Percentiles rank a stretch among this genome's conserved stretches.
Conservation (phyloP, 257 asterid genomes). For the Capsicum rhomboideum region DNA sequence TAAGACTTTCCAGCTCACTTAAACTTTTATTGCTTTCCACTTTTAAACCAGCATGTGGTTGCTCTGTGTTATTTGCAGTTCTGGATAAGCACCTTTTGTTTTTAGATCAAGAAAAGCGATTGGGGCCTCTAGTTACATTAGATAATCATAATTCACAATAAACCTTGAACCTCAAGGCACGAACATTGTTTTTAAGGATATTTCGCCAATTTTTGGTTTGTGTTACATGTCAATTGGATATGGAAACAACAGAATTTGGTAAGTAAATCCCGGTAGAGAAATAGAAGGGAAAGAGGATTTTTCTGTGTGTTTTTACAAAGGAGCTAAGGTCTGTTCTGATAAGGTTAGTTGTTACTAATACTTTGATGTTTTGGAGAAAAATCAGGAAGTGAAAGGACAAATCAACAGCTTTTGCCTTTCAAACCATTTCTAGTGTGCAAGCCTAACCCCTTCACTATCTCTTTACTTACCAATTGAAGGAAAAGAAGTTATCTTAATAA, state of each 20-base stretch:
- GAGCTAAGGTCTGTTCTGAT: background rate
- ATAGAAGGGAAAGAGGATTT: background rate
- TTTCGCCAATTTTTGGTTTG: background rate
- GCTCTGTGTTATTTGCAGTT: slow-evolving; percentile 5
- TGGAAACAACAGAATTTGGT: background rate
- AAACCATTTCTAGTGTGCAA: background rate
- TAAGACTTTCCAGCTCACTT: background rate
- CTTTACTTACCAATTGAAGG: no score
- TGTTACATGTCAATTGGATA: background rate
- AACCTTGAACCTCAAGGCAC: background rate
- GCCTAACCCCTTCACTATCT: background rate
- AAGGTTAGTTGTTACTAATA: background rate
- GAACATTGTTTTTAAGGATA: background rate
- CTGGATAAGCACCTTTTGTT: slow-evolving; percentile 5
- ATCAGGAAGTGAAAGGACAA: background rate
- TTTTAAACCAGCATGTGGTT: slow-evolving; percentile 5
- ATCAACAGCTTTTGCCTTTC: background rate
- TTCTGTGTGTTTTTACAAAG: no score
- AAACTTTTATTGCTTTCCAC: background rate
- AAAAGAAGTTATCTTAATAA: no score
- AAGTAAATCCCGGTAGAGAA: no score
- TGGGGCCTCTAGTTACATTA: background rate
- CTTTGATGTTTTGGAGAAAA: background rate
- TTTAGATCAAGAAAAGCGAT: slow-evolving; percentile 20
- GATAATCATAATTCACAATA: background rate